phyloP scores from a whole-genome alignment of 192 early-diverging fungal species.

The Coemansia sp. region DNA sequence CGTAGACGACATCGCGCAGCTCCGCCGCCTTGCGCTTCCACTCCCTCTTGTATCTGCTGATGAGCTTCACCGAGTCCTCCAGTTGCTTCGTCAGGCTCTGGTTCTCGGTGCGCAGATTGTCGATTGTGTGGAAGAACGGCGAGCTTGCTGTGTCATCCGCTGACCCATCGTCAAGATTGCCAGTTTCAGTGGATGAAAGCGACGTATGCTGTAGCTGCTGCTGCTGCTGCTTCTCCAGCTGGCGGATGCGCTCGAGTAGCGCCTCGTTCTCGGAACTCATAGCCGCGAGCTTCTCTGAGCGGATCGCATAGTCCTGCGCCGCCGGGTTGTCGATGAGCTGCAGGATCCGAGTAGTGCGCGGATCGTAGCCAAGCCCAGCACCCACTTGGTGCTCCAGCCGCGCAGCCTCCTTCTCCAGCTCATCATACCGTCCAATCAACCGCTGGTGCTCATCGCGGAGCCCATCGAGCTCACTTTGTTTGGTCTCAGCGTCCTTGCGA shows the following conservation, averaged over 20 bases:
- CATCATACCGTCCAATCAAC: slow-evolving; percentile 24
- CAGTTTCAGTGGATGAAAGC: not conserved
- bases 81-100: slow-evolving; percentile 54
- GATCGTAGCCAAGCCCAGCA: slow-evolving; percentile 60
- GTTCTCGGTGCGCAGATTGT: slow-evolving; percentile 61
- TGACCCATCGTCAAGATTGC: not conserved
- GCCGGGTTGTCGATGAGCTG: slow-evolving; percentile 79
- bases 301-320: slow-evolving; percentile 62
- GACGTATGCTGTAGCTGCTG: not conserved
- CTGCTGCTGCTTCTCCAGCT: slow-evolving; percentile 13
- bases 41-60: slow-evolving; percentile 67
- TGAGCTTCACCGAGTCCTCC: slow-evolving; percentile 65
- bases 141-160: slow-evolving; percentile 1
- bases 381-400: slow-evolving; percentile 65
- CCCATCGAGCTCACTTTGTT: slow-evolving; percentile 15
- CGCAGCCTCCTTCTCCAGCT: slow-evolving; percentile 57
- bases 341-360: slow-evolving; percentile 62
- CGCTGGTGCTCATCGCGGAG: slow-evolving; percentile 15
- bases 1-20: slow-evolving; percentile 71
- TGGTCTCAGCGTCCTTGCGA: slow-evolving; percentile 29
- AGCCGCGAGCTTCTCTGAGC: slow-evolving; percentile 65
- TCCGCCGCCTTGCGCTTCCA: slow-evolving; percentile 69
- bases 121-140: slow-evolving; percentile 42
- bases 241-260: slow-evolving; percentile 52
- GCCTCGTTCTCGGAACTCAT: slow-evolving; percentile 69